Conservation (phyloP, 495 filamentous ascomycete species). For the Bathelium albidoporum region DNA sequence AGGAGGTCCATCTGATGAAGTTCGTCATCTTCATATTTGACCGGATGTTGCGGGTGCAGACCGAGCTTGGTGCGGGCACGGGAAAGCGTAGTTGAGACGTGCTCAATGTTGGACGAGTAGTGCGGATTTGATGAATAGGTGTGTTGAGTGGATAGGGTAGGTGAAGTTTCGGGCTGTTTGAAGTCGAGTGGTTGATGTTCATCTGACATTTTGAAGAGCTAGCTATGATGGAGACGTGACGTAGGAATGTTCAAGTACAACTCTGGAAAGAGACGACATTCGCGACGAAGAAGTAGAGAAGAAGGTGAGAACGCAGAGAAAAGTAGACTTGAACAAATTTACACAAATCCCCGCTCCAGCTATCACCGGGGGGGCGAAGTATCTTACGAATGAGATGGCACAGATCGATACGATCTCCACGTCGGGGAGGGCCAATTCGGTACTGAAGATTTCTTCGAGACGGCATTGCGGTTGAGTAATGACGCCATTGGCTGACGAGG, state of each 20-base stretch:
- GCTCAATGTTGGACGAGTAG: neutral
- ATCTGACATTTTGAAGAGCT: neutral
- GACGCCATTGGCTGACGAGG: neutral
- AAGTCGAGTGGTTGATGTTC: neutral
- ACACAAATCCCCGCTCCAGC: too few species aligned
- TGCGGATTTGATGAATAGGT: neutral
- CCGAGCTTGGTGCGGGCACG: conserved; percentile 12
- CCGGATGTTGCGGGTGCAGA: conserved; percentile 12
- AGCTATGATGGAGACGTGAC: too few species aligned
- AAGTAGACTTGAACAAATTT: too few species aligned
- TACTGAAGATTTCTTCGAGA: too few species aligned
- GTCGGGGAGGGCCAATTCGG: too few species aligned
- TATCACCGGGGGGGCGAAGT: too few species aligned
- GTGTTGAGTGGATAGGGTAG: neutral
- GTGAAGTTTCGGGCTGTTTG: neutral
- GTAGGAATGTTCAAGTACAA: too few species aligned
- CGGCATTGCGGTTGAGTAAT: too few species aligned
- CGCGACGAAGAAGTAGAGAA: neutral
- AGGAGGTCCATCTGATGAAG: conserved; percentile 18
- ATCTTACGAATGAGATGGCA: too few species aligned
- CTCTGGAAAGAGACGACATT: too few species aligned
- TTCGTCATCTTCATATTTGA: neutral
- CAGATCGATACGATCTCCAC: too few species aligned
- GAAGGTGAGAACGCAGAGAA: too few species aligned
- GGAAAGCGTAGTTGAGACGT: conserved; percentile 6